These are phyloP conservation scores for Trifolium subterraneum DNA, from an alignment of 306 rosid genomes.

Conservation along the genomic window DNA sequence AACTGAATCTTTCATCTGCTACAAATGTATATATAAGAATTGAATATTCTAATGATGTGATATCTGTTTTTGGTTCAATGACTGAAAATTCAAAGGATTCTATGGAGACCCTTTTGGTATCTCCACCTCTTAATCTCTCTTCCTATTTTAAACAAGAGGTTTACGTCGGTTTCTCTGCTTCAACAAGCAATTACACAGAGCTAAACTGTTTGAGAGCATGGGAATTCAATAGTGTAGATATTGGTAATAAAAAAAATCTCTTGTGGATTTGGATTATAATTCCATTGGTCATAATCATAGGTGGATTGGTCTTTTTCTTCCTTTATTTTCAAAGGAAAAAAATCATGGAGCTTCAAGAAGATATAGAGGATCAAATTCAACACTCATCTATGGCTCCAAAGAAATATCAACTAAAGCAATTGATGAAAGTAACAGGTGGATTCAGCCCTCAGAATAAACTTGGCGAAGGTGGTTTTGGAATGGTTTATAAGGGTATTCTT, in stretches of 20 bases:
- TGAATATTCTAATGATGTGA: conserved; percentile 36
- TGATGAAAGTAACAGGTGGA: conserved; percentile 61
- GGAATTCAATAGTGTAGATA: conserved; percentile 48
- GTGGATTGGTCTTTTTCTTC: conserved; percentile 35
- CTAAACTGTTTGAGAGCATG: conserved; percentile 64
- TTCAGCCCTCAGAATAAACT: conserved; percentile 71
- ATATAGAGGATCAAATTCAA: conserved; percentile 66
- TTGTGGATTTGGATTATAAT: conserved; percentile 61
- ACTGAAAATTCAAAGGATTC: neutral
- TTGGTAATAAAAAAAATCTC: neutral
- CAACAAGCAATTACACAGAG: conserved; percentile 61
- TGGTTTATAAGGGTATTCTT: conserved; percentile 65
- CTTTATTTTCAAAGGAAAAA: conserved; percentile 33
- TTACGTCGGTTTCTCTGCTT: conserved; percentile 73
- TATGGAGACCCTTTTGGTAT: conserved; percentile 42
- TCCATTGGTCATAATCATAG: conserved; percentile 30
- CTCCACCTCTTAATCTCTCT: conserved; percentile 48
- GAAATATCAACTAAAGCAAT: conserved; percentile 55
- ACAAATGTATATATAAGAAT: conserved; percentile 12
- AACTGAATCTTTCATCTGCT: conserved; percentile 41
- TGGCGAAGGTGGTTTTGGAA: conserved; percentile 86
- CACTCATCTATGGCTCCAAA: conserved; percentile 58
- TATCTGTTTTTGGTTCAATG: conserved; percentile 44
- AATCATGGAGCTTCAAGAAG: conserved; percentile 38
- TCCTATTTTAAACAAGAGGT: conserved; percentile 42